Evolutionary conservation across 306 rosid genomes (phyloP), one percentile per base, ranked within the genome.

Genomic region (Pyrus communis): DNA sequence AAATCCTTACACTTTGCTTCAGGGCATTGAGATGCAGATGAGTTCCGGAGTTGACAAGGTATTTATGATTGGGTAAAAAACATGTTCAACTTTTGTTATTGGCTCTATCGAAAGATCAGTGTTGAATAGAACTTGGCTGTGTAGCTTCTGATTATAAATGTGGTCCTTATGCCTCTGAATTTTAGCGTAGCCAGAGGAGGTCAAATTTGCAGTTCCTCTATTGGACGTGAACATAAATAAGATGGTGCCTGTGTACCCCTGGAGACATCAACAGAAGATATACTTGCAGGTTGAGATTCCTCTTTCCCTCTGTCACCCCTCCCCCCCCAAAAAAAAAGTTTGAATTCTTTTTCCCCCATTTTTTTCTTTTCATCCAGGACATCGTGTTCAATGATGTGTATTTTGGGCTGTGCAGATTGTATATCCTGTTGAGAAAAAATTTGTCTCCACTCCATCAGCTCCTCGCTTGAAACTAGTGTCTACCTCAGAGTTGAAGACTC

Each of bases 21-120:
- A 96, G 99, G 99, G 98, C 82, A 85, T 96, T 75, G 98, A 96
- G 87, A 96, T 96, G 99, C 89, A 86, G 6, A 52, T 81, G 87
- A 79, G 86, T 81, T 88, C 96, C 6, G 80, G 87, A 69, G 71
- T 75, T 70, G 93, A 93, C 28, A 91, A 93, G 98, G 98, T 91
- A 91, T 75, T 81, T 76, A 73, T 83, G 86, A 28, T 79, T 13
- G 42, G 45, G 35, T 30, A 23, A 67, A 79, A 74, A 52, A 59
- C 58, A 71, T 68, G 75, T 71, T 76, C n/a, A 5, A 25, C n/a
- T 70, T 84, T 73, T 42, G 57, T 71, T 66, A 46, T 67, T 45
- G 78, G 35, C 68, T 71, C 68, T 75, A 69, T 66, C 65, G 42
- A 67, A 52, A 25, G 59, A 21, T 10, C 15, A 14, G 3, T 55